Evolutionary conservation across 1,139 yeast species (phyloP).

Genomic region (Magnusiomyces fungicola): DNA sequence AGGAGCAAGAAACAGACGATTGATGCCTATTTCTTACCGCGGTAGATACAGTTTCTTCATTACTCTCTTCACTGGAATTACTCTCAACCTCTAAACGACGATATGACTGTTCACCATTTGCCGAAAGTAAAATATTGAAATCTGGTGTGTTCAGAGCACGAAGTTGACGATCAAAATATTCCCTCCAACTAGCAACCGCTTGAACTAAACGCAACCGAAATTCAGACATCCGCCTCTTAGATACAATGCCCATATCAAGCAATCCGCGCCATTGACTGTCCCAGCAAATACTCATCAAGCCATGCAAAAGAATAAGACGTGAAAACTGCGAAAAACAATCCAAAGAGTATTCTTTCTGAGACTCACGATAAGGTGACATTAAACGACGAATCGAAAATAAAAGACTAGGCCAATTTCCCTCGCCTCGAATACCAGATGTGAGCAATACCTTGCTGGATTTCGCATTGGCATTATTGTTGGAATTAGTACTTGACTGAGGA

Average conservation of each 20-base stretch:
- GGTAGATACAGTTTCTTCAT: no score
- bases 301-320: constrained; percentile 36
- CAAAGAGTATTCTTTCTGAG: constrained; percentile 33
- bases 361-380: constrained; percentile 34
- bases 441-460: constrained; percentile 11
- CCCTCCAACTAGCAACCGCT: constrained; percentile 36
- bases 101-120: constrained; percentile 1
- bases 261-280: constrained; percentile 34
- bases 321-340: constrained; percentile 38
- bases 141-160: constrained; percentile 14
- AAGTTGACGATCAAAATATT: constrained; percentile 36
- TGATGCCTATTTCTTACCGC: no score
- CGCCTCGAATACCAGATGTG: constrained; percentile 17
- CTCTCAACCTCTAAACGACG: no score
- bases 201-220: constrained; percentile 32
- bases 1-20: no score
- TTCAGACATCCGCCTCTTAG: constrained; percentile 27
- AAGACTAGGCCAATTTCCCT: constrained; percentile 38
- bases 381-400: constrained; percentile 35
- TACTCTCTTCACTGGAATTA: no score
- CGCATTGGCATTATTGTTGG: background rate
- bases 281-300: constrained; percentile 35
- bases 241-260: constrained; percentile 32
- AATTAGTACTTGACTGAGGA: background rate
- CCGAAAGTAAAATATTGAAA: background rate